Evolutionary conservation across 108 stramenopile genomes (phyloP).

Genomic region (Skeletonema tropicum): DNA sequence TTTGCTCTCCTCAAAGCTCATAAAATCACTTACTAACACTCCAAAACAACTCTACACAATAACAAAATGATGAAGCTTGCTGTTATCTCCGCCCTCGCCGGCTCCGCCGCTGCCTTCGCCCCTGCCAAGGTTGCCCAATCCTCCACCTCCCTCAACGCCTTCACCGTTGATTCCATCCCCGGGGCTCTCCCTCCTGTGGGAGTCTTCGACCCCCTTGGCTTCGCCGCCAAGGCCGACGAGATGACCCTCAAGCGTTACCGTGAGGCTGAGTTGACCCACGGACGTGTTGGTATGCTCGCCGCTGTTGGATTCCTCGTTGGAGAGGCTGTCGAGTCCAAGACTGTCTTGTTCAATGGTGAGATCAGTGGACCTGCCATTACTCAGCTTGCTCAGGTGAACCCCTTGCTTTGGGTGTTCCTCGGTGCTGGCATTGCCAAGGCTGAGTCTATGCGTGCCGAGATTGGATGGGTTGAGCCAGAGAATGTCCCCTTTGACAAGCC

Average conservation of each 20-base stretch:
- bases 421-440: conserved; percentile 42
- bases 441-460: conserved; percentile 55
- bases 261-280: conserved; percentile 75
- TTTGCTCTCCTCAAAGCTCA: background rate
- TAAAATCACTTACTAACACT: background rate
- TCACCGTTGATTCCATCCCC: conserved; percentile 32
- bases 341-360: conserved; percentile 70
- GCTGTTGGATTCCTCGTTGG: conserved; percentile 69
- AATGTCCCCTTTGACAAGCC: conserved; percentile 53
- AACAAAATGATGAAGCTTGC: conserved; percentile 43
- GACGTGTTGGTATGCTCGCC: conserved; percentile 57
- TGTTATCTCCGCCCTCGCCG: conserved; percentile 42
- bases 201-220: conserved; percentile 68
- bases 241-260: conserved; percentile 61
- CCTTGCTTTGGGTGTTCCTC: conserved; percentile 12
- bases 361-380: conserved; percentile 56
- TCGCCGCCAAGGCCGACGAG: conserved; percentile 60
- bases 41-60: background rate
- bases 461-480: conserved; percentile 39
- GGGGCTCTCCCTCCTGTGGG: conserved; percentile 60
- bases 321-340: conserved; percentile 61
- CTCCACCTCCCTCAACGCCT: conserved; percentile 19
- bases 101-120: conserved; percentile 48
- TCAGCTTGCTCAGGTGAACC: conserved; percentile 47
- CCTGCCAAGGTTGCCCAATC: conserved; percentile 33